Percentiles rank a stretch among this genome's conserved stretches.
These are phyloP conservation scores for Persicaria maculosa DNA, from an alignment of 148 eudicot genomes.

Conservation along the genomic window DNA sequence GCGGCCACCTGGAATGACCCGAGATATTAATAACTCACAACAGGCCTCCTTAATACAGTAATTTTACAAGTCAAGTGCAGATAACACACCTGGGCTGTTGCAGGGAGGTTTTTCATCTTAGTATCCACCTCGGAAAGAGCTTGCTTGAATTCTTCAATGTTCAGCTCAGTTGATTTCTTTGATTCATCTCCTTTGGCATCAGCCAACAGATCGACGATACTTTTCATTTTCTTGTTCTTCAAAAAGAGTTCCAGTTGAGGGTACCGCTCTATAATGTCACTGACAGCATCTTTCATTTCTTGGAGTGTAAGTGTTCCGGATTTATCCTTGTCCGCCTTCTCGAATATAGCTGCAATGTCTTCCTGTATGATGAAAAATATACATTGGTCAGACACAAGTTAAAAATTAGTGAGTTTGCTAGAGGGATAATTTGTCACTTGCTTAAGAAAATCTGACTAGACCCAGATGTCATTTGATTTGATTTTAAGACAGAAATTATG, in stretches of 20 bases:
- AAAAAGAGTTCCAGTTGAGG: slow-evolving; percentile 54
- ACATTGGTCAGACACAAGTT: background rate
- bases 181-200: slow-evolving; percentile 27
- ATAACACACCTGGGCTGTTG: slow-evolving; percentile 52
- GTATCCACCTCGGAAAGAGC: slow-evolving; percentile 50
- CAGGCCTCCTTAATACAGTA: too few species aligned
- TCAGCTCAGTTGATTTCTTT: slow-evolving; percentile 30
- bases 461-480: background rate
- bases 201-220: slow-evolving; percentile 32
- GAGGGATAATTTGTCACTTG: background rate
- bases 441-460: background rate
- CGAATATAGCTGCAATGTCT: slow-evolving; percentile 48
- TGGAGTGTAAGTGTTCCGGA: slow-evolving; percentile 43
- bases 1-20: slow-evolving; percentile 64
- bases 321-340: slow-evolving; percentile 52
- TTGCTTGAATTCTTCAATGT: slow-evolving; percentile 43
- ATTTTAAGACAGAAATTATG: background rate
- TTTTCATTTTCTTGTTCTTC: slow-evolving; percentile 36
- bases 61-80: background rate
- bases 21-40: background rate
- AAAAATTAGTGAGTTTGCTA: background rate
- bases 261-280: slow-evolving; percentile 40
- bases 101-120: slow-evolving; percentile 58
- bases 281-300: slow-evolving; percentile 42
- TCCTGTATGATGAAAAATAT: slow-evolving; percentile 25